Evolutionary conservation across 371 early-diverging fungal species (phyloP).

Genomic region (Mucor plumbeus): DNA sequence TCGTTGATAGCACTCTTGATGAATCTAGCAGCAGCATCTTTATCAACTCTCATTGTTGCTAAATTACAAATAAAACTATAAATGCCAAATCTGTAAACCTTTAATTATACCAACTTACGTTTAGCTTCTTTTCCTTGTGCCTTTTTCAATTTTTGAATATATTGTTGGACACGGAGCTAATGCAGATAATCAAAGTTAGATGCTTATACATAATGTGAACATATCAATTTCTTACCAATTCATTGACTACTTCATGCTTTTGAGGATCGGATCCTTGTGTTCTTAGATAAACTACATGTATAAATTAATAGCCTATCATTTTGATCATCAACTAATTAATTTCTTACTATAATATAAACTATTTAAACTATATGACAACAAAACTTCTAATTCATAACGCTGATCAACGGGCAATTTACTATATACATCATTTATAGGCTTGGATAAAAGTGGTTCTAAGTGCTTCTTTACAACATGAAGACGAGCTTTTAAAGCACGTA

Average conservation of each 20-base stretch:
- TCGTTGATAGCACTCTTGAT: conserved; percentile 48
- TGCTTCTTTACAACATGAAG: conserved; percentile 49
- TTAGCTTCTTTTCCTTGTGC: conserved; percentile 46
- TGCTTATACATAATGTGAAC: not conserved
- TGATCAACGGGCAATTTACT: conserved; percentile 51
- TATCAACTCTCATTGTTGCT: conserved; percentile 56
- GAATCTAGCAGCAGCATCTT: conserved; percentile 61
- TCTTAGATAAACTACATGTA: conserved; percentile 52
- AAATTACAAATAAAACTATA: conserved; percentile 6
- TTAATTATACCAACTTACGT: conserved; percentile 25
- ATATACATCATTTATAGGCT: conserved; percentile 49
- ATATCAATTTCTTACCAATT: conserved; percentile 42
- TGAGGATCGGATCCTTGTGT: conserved; percentile 55
- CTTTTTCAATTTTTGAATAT: conserved; percentile 54
- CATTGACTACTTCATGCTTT: conserved; percentile 54
- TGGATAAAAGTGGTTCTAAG: conserved; percentile 53
- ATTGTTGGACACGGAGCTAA: conserved; percentile 55
- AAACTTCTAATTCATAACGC: conserved; percentile 59
- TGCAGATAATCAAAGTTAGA: not conserved
- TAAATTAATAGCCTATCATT: not conserved
- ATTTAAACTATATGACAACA: conserved; percentile 59
- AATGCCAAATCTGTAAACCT: not conserved
- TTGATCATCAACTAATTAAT: not conserved
- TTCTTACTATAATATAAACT: conserved; percentile 60
- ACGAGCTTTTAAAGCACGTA: conserved; percentile 42